These are phyloP conservation scores for Pachyrhizus erosus DNA, from an alignment of 306 rosid genomes.

Conservation along the genomic window DNA sequence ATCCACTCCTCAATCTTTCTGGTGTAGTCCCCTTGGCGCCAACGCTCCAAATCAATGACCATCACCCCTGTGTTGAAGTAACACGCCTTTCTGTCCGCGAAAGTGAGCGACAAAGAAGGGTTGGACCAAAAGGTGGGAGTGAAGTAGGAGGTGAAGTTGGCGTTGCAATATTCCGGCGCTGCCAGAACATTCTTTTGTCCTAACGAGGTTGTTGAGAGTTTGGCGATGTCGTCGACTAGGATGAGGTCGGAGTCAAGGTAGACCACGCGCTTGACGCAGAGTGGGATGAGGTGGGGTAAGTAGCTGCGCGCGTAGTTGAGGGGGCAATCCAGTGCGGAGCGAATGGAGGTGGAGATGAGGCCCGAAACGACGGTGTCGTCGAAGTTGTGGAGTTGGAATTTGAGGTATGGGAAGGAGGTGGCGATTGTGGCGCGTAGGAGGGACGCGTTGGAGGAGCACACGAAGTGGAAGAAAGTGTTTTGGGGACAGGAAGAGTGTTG, in stretches of 20 bases:
- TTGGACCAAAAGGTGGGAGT: conserved; percentile 85
- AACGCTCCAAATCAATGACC: conserved; percentile 84
- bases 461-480: conserved; percentile 79
- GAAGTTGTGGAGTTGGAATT: conserved; percentile 73
- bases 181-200: conserved; percentile 57
- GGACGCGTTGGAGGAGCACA: conserved; percentile 62
- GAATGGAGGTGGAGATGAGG: conserved; percentile 87
- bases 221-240: conserved; percentile 85
- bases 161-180: conserved; percentile 96
- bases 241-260: conserved; percentile 93
- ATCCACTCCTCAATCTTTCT: conserved; percentile 90
- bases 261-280: conserved; percentile 75
- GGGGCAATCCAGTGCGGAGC: conserved; percentile 92
- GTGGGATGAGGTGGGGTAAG: conserved; percentile 65
- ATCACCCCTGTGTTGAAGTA: conserved; percentile 98
- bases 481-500: conserved; percentile 93
- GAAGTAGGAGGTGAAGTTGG: conserved; percentile 85
- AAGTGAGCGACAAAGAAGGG: conserved; percentile 73
- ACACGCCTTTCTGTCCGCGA: conserved; percentile 68
- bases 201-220: conserved; percentile 70
- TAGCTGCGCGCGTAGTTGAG: conserved; percentile 89
- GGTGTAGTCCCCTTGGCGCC: conserved; percentile 83
- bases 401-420: conserved; percentile 79
- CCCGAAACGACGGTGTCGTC: conserved; percentile 62
- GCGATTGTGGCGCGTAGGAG: conserved; percentile 62